These are phyloP conservation scores for Pseudogymnoascus sp. DNA, from an alignment of 2,329 filamentous ascomycete genomes.

Conservation along the genomic window DNA sequence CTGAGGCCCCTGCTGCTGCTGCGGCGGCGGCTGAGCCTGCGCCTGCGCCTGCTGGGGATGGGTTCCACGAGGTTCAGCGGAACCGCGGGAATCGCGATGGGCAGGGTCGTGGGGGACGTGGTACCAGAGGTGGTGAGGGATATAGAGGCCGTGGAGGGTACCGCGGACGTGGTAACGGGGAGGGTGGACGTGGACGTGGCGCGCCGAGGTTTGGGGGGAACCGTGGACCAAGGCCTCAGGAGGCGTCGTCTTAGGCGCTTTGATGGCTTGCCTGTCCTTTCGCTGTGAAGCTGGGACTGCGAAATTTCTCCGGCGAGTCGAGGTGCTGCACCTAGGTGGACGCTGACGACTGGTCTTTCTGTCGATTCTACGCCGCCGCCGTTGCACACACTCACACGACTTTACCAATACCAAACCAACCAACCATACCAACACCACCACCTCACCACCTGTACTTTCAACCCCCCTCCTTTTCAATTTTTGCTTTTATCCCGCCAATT, in stretches of 20 bases:
- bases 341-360: background rate
- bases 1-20: conserved; percentile 37
- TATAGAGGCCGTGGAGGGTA: conserved; percentile 41
- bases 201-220: conserved; percentile 28
- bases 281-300: background rate
- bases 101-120: conserved; percentile 46
- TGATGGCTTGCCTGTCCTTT: background rate
- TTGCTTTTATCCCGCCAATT: background rate
- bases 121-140: conserved; percentile 41
- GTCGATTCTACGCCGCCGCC: background rate
- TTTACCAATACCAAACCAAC: background rate
- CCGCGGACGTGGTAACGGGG: conserved; percentile 39
- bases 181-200: conserved; percentile 40
- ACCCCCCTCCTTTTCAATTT: background rate
- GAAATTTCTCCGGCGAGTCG: background rate
- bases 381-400: too few relatives aligned
- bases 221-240: conserved; percentile 23
- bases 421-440: background rate
- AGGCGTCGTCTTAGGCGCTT: conserved; percentile 19
- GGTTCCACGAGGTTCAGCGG: conserved; percentile 63
- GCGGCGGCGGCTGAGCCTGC: conserved; percentile 30
- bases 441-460: background rate
- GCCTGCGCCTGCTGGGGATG: conserved; percentile 45
- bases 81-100: conserved; percentile 51
- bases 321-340: background rate